Percentiles rank a stretch among this genome's conserved stretches.
Evolutionary conservation across 2,329 filamentous ascomycete genomes (phyloP).

Genomic region (Coccinonectria pachysandricola): DNA sequence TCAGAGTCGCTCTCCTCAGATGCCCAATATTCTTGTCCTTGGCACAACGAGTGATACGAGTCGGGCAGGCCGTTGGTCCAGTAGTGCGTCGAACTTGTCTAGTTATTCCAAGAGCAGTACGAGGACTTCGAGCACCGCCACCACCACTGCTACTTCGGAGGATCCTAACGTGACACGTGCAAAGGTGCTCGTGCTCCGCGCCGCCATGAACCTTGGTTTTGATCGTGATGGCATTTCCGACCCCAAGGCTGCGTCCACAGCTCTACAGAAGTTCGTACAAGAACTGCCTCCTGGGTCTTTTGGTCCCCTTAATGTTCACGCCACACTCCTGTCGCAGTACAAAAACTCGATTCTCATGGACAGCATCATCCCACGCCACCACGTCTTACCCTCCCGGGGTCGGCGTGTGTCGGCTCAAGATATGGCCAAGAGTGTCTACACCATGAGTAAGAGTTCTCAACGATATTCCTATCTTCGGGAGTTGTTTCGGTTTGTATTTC

Average conservation of each 20-base stretch:
- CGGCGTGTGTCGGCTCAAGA: constrained; percentile 60
- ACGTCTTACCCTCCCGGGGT: constrained; percentile 37
- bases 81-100: constrained; percentile 67
- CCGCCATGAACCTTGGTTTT: constrained; percentile 77
- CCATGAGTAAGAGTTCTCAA: constrained; percentile 56
- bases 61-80: constrained; percentile 69
- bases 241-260: constrained; percentile 35
- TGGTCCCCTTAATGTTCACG: constrained; percentile 60
- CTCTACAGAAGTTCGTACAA: constrained; percentile 67
- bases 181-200: constrained; percentile 71
- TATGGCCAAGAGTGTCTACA: constrained; percentile 66
- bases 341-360: constrained; percentile 70
- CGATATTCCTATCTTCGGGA: constrained; percentile 75
- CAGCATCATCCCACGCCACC: constrained; percentile 38
- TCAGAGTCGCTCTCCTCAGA: constrained; percentile 61
- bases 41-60: constrained; percentile 53
- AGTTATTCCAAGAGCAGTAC: constrained; percentile 64
- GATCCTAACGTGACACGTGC: constrained; percentile 69
- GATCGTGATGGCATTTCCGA: constrained; percentile 44
- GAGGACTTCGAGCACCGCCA: constrained; percentile 60
- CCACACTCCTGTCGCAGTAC: constrained; percentile 65
- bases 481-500: constrained; percentile 75
- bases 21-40: constrained; percentile 82
- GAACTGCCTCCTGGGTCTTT: constrained; percentile 68
- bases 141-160: constrained; percentile 57